phyloP scores from a whole-genome alignment of 2,329 filamentous ascomycete species.

The Tolypocladium ophioglossoides region DNA sequence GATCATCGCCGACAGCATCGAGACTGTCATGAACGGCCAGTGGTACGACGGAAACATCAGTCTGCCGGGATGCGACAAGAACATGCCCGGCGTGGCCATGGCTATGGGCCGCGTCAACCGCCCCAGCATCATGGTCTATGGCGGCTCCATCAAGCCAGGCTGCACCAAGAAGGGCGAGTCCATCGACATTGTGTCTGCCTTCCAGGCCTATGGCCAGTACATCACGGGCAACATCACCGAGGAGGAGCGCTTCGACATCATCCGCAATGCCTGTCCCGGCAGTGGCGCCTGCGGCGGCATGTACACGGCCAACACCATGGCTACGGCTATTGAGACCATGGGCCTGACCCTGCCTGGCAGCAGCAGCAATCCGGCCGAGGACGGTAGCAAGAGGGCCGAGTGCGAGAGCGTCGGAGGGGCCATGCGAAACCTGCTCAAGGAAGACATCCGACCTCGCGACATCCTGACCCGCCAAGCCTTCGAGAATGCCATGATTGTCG shows the following conservation, averaged over 20 bases:
- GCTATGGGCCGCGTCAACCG: slow-evolving; percentile 94
- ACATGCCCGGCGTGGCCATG: slow-evolving; percentile 90
- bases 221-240: slow-evolving; percentile 86
- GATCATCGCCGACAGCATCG: slow-evolving; percentile 94
- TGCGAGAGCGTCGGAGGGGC: slow-evolving; percentile 62
- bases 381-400: slow-evolving; percentile 59
- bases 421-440: slow-evolving; percentile 62
- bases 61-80: slow-evolving; percentile 97
- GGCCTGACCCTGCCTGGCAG: slow-evolving; percentile 79
- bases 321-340: slow-evolving; percentile 82
- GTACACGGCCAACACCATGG: slow-evolving; percentile 95
- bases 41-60: slow-evolving; percentile 98
- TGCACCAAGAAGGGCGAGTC: slow-evolving; percentile 66
- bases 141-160: slow-evolving; percentile 85
- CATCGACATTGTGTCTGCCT: slow-evolving; percentile 93
- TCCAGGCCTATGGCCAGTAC: slow-evolving; percentile 96
- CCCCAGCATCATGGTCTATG: slow-evolving; percentile 95
- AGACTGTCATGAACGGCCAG: slow-evolving; percentile 97
- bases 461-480: slow-evolving; percentile 74
- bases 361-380: slow-evolving; percentile 69
- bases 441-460: slow-evolving; percentile 68
- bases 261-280: slow-evolving; percentile 67
- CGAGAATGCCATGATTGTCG: slow-evolving; percentile 75
- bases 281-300: slow-evolving; percentile 69
- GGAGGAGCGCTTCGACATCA: slow-evolving; percentile 87